phyloP scores from a whole-genome alignment of 495 filamentous ascomycete species.

The Penicillium diatomitis region DNA sequence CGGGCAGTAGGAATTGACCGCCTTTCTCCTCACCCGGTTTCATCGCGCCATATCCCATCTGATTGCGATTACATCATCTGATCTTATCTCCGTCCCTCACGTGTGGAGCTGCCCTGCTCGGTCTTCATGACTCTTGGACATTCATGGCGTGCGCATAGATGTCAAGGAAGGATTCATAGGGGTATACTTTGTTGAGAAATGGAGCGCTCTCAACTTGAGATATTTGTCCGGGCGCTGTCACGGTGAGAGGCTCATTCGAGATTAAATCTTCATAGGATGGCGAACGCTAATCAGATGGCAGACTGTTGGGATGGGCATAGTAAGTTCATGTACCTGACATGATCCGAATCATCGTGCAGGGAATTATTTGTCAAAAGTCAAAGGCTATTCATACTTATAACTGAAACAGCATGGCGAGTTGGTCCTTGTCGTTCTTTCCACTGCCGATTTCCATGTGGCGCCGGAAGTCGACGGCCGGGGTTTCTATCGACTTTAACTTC shows the following conservation, averaged over 20 bases:
- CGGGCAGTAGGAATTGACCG: constrained; percentile 17
- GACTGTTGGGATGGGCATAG: constrained; percentile 38
- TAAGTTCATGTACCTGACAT: constrained; percentile 12
- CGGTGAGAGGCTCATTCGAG: constrained; percentile 21
- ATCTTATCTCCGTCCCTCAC: constrained; percentile 1
- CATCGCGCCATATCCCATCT: background rate
- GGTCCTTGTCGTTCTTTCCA: constrained; percentile 89
- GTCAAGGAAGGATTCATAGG: background rate
- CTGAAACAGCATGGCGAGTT: constrained; percentile 48
- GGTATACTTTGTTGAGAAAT: background rate
- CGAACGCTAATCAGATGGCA: constrained; percentile 11
- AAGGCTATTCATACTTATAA: no score
- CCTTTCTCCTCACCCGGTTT: constrained; percentile 5
- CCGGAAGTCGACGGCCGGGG: constrained; percentile 67
- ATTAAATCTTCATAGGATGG: background rate
- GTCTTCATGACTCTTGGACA: background rate
- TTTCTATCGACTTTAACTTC: constrained; percentile 76
- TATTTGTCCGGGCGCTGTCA: constrained; percentile 34
- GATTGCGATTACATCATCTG: constrained; percentile 12
- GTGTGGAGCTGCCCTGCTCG: background rate
- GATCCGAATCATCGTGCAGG: background rate
- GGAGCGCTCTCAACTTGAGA: constrained; percentile 19
- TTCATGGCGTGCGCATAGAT: background rate
- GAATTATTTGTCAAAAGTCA: no score
- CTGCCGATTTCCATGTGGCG: constrained; percentile 70